Percentiles rank a stretch among this genome's conserved stretches.
Conservation (phyloP, 495 filamentous ascomycete species). For the Tetracladium setigerum region DNA sequence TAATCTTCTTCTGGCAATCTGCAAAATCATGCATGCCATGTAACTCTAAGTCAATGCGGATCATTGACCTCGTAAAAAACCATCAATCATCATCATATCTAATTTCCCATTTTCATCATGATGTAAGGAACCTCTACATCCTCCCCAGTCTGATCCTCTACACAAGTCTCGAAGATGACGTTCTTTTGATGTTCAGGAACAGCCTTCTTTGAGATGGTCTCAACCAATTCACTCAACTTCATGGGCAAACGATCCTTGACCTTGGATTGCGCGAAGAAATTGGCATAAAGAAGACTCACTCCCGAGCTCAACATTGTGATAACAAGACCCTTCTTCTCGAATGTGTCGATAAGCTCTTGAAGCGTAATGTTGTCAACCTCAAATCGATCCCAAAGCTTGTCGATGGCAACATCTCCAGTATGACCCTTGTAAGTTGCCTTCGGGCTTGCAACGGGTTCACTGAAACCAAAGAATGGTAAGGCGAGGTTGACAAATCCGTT, state of each 20-base stretch:
- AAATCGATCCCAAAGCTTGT: slow-evolving; percentile 98
- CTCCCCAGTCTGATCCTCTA: slow-evolving; percentile 82
- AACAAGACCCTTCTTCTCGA: slow-evolving; percentile 68
- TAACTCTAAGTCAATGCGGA: too few relatives aligned
- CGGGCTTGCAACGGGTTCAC: slow-evolving; percentile 86
- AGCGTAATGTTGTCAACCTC: slow-evolving; percentile 84
- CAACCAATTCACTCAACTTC: slow-evolving; percentile 76
- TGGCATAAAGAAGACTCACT: slow-evolving; percentile 91
- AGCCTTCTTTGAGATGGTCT: slow-evolving; percentile 82
- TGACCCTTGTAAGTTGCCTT: slow-evolving; percentile 80
- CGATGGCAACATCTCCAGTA: slow-evolving; percentile 72
- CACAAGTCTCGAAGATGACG: slow-evolving; percentile 92
- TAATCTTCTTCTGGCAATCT: too few relatives aligned
- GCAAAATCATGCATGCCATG: too few relatives aligned
- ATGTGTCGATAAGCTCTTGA: slow-evolving; percentile 72
- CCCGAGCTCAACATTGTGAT: slow-evolving; percentile 94
- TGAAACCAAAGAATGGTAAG: slow-evolving; percentile 95
- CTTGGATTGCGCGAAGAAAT: slow-evolving; percentile 87
- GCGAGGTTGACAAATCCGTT: slow-evolving; percentile 98
- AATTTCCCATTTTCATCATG: slow-evolving; percentile 56
- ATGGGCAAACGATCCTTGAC: slow-evolving; percentile 60
- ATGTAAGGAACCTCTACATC: slow-evolving; percentile 98
- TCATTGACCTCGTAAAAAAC: too few relatives aligned
- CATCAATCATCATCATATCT: slow-evolving; percentile 4
- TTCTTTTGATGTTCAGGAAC: slow-evolving; percentile 90